Percentiles rank a stretch among this genome's conserved stretches.
Conservation (phyloP, 1,139 yeast species). For the Pneumocystis carinii region DNA sequence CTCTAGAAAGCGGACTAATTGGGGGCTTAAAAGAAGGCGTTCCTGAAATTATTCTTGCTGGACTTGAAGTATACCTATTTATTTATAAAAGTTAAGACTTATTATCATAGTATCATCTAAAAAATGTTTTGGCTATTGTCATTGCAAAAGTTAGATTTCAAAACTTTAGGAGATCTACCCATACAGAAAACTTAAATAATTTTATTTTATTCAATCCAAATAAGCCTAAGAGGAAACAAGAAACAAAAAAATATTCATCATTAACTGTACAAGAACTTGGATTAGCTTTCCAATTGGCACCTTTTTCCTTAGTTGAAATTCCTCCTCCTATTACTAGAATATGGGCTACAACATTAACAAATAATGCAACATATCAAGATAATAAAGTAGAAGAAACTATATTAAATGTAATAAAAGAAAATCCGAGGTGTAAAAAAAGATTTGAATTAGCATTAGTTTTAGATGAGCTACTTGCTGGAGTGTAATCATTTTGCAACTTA, state of each 20-base stretch:
- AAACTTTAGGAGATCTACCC: not conserved
- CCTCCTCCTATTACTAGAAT: slow-evolving; percentile 1
- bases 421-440: slow-evolving; percentile 1
- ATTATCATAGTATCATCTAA: slow-evolving; percentile 31
- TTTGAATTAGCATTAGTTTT: slow-evolving; percentile 1
- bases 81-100: slow-evolving; percentile 33
- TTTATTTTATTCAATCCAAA: not conserved
- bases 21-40: slow-evolving; percentile 63
- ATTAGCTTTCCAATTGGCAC: slow-evolving; percentile 3
- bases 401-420: not conserved
- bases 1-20: slow-evolving; percentile 82
- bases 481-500: not conserved
- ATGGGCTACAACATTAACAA: not conserved
- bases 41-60: slow-evolving; percentile 61
- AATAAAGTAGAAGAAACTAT: not conserved
- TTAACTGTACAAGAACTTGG: slow-evolving; percentile 2
- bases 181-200: not conserved
- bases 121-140: slow-evolving; percentile 16
- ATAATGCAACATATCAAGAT: slow-evolving; percentile 1
- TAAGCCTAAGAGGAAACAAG: not conserved
- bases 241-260: not conserved
- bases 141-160: slow-evolving; percentile 1
- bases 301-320: slow-evolving; percentile 1
- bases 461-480: slow-evolving; percentile 2
- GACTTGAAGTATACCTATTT: slow-evolving; percentile 56